Evolutionary conservation across 176 grass and related monocot genomes (phyloP), one percentile per base, ranked within the genome.

Genomic region (Musa acuminata): DNA sequence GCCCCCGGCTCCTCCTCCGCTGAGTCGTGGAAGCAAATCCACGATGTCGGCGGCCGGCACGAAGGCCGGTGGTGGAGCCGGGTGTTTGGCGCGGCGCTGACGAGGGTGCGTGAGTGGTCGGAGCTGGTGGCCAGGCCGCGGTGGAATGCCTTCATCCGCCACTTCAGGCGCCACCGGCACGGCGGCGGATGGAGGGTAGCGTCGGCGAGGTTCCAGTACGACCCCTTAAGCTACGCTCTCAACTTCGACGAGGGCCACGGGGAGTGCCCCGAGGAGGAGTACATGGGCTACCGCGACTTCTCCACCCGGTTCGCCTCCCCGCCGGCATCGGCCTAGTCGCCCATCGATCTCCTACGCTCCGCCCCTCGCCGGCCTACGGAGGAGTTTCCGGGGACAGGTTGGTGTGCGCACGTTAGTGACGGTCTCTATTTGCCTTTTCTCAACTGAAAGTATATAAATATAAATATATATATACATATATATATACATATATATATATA

Each of bases 71-170:
- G 87, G 93, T 92, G 87, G 90, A 83, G 83, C 55, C 81, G 81
- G 63, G 92, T 89, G 23, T 43, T 43, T 43, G 69, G 86, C 72
- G 82, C 75, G 67, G 83, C 87, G 70, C 35, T 90, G 13, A 88
- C 85, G 90, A 98, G 91, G 88, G 80, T 93, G 66, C 80, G 94
- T 8, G 94, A 98, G 82, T 98, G 90, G 88, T 98, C 90, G 53
- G 90, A 93, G 84, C 78, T 93, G 51, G 88, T 93, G 11, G 94
- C 90, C 0, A 88, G 90, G 2, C 94, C 94, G 53, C 79, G 88
- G 35, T 98, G 94, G 94, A 98, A 98, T 85, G 91, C 94, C 75
- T 98, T 98, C 74, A 93, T 91, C 83, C 94, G 90, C n/a, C 85
- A 82, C 11, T 87, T 97, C 90, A 75, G 82, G 19, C 79, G 90